A percentile compares a stretch with the other conserved stretches of the same genome.
Evolutionary conservation across 2,329 filamentous ascomycete species (phyloP).

Genomic region (Colletotrichum orbiculare): DNA sequence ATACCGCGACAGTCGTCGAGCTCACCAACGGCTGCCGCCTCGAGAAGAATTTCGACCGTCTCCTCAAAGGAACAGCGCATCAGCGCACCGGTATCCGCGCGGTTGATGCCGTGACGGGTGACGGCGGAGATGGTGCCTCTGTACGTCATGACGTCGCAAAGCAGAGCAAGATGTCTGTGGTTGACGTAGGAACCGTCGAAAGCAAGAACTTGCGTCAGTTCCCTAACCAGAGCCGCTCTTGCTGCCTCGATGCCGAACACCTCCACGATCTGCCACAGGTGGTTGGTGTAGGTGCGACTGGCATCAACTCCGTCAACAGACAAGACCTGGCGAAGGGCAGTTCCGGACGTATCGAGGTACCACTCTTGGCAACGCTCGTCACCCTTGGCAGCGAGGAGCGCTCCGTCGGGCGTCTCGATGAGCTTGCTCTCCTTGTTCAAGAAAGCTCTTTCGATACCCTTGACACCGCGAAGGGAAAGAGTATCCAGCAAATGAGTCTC

Average conservation of each 20-base stretch:
- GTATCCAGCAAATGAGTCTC: conserved; percentile 93
- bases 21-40: conserved; percentile 93
- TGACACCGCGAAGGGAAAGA: conserved; percentile 89
- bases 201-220: conserved; percentile 91
- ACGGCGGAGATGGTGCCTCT: conserved; percentile 94
- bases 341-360: conserved; percentile 96
- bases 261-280: conserved; percentile 92
- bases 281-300: conserved; percentile 90
- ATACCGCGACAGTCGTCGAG: conserved; percentile 98
- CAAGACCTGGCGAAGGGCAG: conserved; percentile 85
- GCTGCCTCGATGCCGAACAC: conserved; percentile 98
- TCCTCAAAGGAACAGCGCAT: conserved; percentile 99
- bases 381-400: conserved; percentile 78
- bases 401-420: conserved; percentile 75
- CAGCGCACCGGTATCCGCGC: conserved; percentile 94
- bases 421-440: conserved; percentile 83
- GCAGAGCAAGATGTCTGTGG: conserved; percentile 92
- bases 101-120: conserved; percentile 98
- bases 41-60: conserved; percentile 96
- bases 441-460: conserved; percentile 90
- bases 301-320: conserved; percentile 89
- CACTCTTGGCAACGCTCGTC: conserved; percentile 86
- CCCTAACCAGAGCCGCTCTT: conserved; percentile 85
- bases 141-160: conserved; percentile 98
- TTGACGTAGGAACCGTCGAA: conserved; percentile 99